A percentile compares a stretch with the other conserved stretches of the same genome.
phyloP scores from a whole-genome alignment of 2,329 filamentous ascomycete genomes.

The Neofusicoccum sp. region DNA sequence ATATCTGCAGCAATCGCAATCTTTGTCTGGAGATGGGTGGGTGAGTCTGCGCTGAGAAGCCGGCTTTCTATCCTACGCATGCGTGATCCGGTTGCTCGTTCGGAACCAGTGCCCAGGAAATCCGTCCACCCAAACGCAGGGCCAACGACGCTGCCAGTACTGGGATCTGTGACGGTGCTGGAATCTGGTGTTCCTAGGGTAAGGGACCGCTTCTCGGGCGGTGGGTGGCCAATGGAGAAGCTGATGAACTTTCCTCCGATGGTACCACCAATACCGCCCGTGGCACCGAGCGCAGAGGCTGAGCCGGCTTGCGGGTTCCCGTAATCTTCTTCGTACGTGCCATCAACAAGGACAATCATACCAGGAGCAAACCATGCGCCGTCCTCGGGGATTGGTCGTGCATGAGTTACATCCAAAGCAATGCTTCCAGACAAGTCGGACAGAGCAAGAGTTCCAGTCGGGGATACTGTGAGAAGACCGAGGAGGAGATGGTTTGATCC shows the following conservation, averaged over 20 bases:
- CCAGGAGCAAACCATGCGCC: conserved; percentile 91
- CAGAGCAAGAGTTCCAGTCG: conserved; percentile 77
- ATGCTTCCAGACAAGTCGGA: conserved; percentile 89
- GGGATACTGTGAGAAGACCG: conserved; percentile 75
- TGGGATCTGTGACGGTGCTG: conserved; percentile 52
- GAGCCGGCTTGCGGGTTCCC: conserved; percentile 62
- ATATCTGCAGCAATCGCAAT: conserved; percentile 42
- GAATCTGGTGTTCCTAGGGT: conserved; percentile 60
- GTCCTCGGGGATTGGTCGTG: conserved; percentile 77
- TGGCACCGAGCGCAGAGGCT: conserved; percentile 62
- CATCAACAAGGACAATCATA: conserved; percentile 93
- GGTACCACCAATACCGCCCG: conserved; percentile 79
- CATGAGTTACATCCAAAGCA: conserved; percentile 75
- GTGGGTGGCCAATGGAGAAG: conserved; percentile 87
- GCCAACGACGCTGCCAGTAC: conserved; percentile 36
- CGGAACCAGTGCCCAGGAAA: conserved; percentile 87
- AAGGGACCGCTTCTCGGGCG: conserved; percentile 77
- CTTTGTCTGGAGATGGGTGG: conserved; percentile 32
- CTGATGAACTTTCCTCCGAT: conserved; percentile 91
- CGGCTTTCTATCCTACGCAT: conserved; percentile 80
- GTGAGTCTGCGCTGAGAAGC: conserved; percentile 50
- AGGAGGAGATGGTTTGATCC: conserved; percentile 83
- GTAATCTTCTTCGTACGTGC: conserved; percentile 94
- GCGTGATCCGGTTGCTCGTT: conserved; percentile 74
- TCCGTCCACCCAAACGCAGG: conserved; percentile 87